Percentiles rank a stretch among this genome's conserved stretches.
Evolutionary conservation across 2,329 filamentous ascomycete genomes (phyloP).

Genomic region (Aspergillus ochraceus): DNA sequence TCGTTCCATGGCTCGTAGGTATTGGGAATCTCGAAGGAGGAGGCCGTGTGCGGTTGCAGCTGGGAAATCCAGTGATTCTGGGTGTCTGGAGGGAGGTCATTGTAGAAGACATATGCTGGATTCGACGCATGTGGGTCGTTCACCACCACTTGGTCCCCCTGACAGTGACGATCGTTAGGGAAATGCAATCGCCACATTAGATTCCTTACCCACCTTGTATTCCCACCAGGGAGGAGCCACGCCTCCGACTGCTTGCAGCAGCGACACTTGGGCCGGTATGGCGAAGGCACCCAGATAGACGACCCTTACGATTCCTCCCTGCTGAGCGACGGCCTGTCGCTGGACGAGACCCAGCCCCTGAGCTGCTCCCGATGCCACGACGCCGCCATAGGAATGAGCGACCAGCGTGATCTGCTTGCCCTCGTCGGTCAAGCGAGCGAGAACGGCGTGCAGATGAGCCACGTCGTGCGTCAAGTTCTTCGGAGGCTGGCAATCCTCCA

Average conservation of each 20-base stretch:
- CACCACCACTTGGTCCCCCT: conserved; percentile 9
- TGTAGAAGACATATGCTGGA: conserved; percentile 23
- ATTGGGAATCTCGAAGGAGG: conserved; percentile 25
- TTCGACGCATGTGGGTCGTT: conserved; percentile 15
- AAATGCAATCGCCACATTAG: not conserved
- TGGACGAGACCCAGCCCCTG: conserved; percentile 26
- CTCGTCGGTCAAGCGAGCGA: conserved; percentile 27
- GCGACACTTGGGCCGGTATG: conserved; percentile 33
- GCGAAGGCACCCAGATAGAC: conserved; percentile 39
- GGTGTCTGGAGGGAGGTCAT: conserved; percentile 28
- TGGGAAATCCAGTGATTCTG: conserved; percentile 23
- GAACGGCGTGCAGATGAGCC: conserved; percentile 18
- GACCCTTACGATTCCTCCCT: conserved; percentile 30
- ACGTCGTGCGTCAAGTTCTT: conserved; percentile 39
- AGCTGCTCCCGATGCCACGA: conserved; percentile 30
- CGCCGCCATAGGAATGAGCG: conserved; percentile 37
- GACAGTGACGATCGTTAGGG: not conserved
- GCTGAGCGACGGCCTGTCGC: conserved; percentile 24
- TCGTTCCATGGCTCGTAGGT: conserved; percentile 34
- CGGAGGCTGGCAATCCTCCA: conserved; percentile 30
- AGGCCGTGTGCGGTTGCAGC: conserved; percentile 26
- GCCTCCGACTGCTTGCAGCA: conserved; percentile 30
- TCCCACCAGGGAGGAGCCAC: conserved; percentile 20
- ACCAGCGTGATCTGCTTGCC: conserved; percentile 29
- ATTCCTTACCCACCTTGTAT: conserved; percentile 18